Conservation (phyloP, 2,329 filamentous ascomycete species). For the Stachybotrys chartarum region DNA sequence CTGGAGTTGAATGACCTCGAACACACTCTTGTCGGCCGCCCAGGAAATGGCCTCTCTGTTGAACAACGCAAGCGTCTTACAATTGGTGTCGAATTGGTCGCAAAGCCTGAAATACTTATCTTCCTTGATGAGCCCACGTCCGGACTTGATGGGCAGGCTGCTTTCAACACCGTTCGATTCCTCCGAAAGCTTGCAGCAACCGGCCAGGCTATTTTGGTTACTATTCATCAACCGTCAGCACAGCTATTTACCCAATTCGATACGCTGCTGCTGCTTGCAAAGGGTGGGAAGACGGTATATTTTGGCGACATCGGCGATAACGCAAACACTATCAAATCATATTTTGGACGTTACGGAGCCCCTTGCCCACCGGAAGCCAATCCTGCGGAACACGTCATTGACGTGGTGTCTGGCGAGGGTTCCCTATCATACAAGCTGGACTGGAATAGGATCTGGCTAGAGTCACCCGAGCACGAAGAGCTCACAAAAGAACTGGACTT, state of each 20-base stretch:
- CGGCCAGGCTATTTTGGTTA: slow-evolving; percentile 58
- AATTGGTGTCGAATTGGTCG: slow-evolving; percentile 64
- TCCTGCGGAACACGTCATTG: slow-evolving; percentile 37
- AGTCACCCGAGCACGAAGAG: slow-evolving; percentile 45
- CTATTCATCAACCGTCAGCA: slow-evolving; percentile 53
- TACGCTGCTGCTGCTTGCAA: slow-evolving; percentile 11
- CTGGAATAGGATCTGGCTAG: slow-evolving; percentile 50
- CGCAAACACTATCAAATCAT: slow-evolving; percentile 9
- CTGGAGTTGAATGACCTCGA: slow-evolving; percentile 58
- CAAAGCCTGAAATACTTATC: slow-evolving; percentile 57
- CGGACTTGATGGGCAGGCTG: slow-evolving; percentile 28
- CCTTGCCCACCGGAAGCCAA: slow-evolving; percentile 31
- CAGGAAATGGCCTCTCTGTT: slow-evolving; percentile 38
- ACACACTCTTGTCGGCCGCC: slow-evolving; percentile 53
- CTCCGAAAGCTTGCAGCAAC: slow-evolving; percentile 46
- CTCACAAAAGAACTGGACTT: slow-evolving; percentile 43
- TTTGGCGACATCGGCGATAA: slow-evolving; percentile 11
- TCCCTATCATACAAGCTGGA: slow-evolving; percentile 32
- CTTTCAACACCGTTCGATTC: slow-evolving; percentile 30
- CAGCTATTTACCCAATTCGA: slow-evolving; percentile 12
- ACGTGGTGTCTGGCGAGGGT: slow-evolving; percentile 36
- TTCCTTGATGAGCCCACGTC: slow-evolving; percentile 63
- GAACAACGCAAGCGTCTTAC: slow-evolving; percentile 58
- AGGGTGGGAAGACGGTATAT: slow-evolving; percentile 12
- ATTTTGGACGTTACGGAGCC: slow-evolving; percentile 47